Base-by-base conservation (phyloP, 306 rosid species). In the Chamaecrista fasciculata region DNA sequence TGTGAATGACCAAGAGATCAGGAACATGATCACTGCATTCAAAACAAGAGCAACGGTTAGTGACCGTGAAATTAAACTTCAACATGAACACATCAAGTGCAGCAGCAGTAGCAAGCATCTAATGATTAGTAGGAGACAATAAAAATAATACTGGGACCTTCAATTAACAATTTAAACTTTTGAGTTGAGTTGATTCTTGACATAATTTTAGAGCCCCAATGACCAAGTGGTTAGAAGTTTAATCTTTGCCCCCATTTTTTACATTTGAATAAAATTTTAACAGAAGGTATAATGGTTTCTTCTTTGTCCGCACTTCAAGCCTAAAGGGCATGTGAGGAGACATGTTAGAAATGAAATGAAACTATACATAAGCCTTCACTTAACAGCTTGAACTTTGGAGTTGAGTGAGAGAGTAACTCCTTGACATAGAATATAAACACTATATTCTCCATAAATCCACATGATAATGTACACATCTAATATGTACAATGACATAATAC, bases 1-100 rank as follows among this genome's bases (percentile, higher is more conserved):
- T 1, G 99, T 91, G 91, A 95, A 95, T 56, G 97, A 56, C 99
- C 99, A 95, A 26, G 99, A 95, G 82, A 95, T 95, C 85, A 95
- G 83, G 89, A 95, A 95, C 99, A 95, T 95, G 66, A 95, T 95
- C 69, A 95, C 99, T 95, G 95, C 86, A 85, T 43, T 49, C 49
- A 31, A 77, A 82, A 76, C 70, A 72, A 26, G 62, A 34, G 36
- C 25, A 34, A 25, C 21, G 42, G 20, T 28, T 78, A 12, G 66
- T 37, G 20, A 56, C 75, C 37, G 16, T 28, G 51, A 70, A 31
- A 47, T 52, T 66, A 40, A 72, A 31, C 29, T 56, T 57, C 53
- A 52, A 56, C 5, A 59, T 34, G 63, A 21, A 53, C 48, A 15
- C 36, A 28, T 37, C 62, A 44, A 44, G 55, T 34, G 8, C 57